Evolutionary conservation across 1,139 yeast genomes (phyloP).

Genomic region (Suhomyces bokatorum): DNA sequence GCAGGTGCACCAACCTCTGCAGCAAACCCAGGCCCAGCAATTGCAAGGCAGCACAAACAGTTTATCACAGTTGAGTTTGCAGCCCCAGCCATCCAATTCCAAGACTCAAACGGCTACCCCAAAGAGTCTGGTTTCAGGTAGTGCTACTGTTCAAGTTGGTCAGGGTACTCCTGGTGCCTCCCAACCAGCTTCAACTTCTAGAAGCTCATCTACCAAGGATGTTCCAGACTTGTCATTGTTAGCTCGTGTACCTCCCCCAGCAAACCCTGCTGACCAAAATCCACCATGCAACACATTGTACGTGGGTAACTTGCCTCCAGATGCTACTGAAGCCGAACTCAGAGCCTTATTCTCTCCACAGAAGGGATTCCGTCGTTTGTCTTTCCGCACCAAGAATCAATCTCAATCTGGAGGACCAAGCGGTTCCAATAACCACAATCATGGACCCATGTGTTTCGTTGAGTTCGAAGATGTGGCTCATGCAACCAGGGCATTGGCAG

Average conservation of each 20-base stretch:
- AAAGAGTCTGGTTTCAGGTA: neutral
- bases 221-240: conserved; percentile 73
- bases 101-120: conserved; percentile 1
- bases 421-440: conserved; percentile 45
- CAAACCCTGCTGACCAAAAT: conserved; percentile 98
- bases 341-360: conserved; percentile 85
- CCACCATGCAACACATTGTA: conserved; percentile 97
- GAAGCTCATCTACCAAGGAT: conserved; percentile 27
- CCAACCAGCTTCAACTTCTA: conserved; percentile 3
- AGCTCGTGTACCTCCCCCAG: conserved; percentile 90
- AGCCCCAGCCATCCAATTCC: conserved; percentile 8
- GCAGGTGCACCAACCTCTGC: neutral
- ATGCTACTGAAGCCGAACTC: conserved; percentile 91
- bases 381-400: conserved; percentile 75
- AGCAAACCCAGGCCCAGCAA: conserved; percentile 10
- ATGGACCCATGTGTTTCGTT: conserved; percentile 99
- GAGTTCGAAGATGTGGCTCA: conserved; percentile 94
- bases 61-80: conserved; percentile 7
- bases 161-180: conserved; percentile 10
- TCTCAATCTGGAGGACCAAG: conserved; percentile 36
- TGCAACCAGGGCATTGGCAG: conserved; percentile 93
- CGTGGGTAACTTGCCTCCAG: conserved; percentile 96
- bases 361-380: conserved; percentile 86
- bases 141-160: conserved; percentile 9
- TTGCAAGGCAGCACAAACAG: conserved; percentile 6